Evolutionary conservation across 1,139 yeast genomes (phyloP).

Genomic region (Candida anutae): DNA sequence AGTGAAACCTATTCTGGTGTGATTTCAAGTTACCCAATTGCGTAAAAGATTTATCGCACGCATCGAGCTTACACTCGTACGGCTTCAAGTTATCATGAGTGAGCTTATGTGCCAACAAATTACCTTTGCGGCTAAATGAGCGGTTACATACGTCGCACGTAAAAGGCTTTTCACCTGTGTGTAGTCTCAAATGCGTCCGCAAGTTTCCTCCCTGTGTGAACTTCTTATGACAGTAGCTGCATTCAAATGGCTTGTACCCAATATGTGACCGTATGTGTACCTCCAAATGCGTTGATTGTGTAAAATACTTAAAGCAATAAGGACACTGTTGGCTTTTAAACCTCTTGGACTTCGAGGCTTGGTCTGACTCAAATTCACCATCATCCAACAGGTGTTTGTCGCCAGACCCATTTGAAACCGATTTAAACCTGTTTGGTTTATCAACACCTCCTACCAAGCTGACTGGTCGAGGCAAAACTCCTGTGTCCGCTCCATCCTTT

Average conservation of each 20-base stretch:
- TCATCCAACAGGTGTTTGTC: slow-evolving; percentile 12
- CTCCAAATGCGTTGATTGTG: slow-evolving; percentile 71
- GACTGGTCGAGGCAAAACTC: slow-evolving; percentile 50
- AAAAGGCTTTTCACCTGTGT: slow-evolving; percentile 89
- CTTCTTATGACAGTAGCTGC: slow-evolving; percentile 69
- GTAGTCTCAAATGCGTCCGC: slow-evolving; percentile 78
- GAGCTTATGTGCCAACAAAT: slow-evolving; percentile 75
- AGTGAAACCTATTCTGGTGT: slow-evolving; percentile 86
- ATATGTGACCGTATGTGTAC: slow-evolving; percentile 75
- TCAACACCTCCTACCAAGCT: slow-evolving; percentile 81
- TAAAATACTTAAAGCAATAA: slow-evolving; percentile 60
- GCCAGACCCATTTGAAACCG: slow-evolving; percentile 1
- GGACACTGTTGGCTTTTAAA: slow-evolving; percentile 60
- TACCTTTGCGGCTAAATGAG: slow-evolving; percentile 81
- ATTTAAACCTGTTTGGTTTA: slow-evolving; percentile 39
- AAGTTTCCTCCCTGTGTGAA: slow-evolving; percentile 92
- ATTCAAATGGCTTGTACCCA: slow-evolving; percentile 73
- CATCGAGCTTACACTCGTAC: slow-evolving; percentile 69
- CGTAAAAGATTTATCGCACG: slow-evolving; percentile 79
- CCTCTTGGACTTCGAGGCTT: slow-evolving; percentile 22
- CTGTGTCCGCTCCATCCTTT: slow-evolving; percentile 16
- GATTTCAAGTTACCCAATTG: slow-evolving; percentile 90
- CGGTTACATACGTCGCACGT: slow-evolving; percentile 66
- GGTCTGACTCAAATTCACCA: slow-evolving; percentile 13
- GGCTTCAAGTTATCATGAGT: slow-evolving; percentile 81